Percentiles rank a stretch among this genome's conserved stretches.
Evolutionary conservation across 2,329 filamentous ascomycete species (phyloP).

Genomic region (Ustilaginoidea virens): DNA sequence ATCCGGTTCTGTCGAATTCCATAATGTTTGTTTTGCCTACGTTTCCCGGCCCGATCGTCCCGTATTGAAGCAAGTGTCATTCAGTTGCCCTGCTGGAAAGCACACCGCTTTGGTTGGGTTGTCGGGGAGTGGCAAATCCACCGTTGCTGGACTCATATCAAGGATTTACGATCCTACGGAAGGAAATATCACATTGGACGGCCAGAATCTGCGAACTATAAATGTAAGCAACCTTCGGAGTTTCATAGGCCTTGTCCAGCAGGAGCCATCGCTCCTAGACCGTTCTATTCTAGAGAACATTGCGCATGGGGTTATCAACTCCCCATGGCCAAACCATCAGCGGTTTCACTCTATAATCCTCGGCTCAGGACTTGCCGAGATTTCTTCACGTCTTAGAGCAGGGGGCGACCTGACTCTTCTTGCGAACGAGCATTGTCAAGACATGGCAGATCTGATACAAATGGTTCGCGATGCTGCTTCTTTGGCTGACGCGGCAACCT

Average conservation of each 20-base stretch:
- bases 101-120: slow-evolving; percentile 56
- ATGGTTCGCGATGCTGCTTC: slow-evolving; percentile 1
- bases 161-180: slow-evolving; percentile 43
- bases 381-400: slow-evolving; percentile 20
- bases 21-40: slow-evolving; percentile 22
- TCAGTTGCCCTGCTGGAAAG: slow-evolving; percentile 31
- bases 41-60: slow-evolving; percentile 25
- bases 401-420: background rate
- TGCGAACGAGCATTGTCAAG: background rate
- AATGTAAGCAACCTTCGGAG: slow-evolving; percentile 40
- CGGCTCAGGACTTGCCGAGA: slow-evolving; percentile 24
- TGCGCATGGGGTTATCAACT: slow-evolving; percentile 21
- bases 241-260: slow-evolving; percentile 43
- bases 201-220: slow-evolving; percentile 31
- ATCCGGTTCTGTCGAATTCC: slow-evolving; percentile 11
- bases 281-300: slow-evolving; percentile 38
- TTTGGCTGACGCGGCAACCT: background rate
- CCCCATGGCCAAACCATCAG: slow-evolving; percentile 29
- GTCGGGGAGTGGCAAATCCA: slow-evolving; percentile 54
- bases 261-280: slow-evolving; percentile 47
- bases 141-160: slow-evolving; percentile 48
- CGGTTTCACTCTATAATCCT: slow-evolving; percentile 22
- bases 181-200: slow-evolving; percentile 23
- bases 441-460: background rate
- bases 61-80: slow-evolving; percentile 1